Base-by-base conservation (phyloP, 257 asterid genomes). In the Solanum acaule region DNA sequence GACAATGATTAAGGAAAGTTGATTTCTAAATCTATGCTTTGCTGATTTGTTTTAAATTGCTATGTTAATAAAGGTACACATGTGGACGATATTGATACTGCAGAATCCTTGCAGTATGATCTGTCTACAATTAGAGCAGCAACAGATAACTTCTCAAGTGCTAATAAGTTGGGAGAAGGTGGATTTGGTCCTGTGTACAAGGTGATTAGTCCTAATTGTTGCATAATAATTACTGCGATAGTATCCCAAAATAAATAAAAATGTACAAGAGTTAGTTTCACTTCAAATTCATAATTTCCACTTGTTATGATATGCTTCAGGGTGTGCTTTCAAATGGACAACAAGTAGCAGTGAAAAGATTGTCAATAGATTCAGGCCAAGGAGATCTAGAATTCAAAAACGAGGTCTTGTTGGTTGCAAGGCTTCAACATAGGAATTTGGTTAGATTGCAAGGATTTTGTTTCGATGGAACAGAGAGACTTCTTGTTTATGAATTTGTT, bases 141-240 rank as follows among this genome's bases (percentile, higher is more conserved):
- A 42, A 88, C 90, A 68, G 23, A 71, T 37, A 78, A 86, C 82
- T 90, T 90, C 86, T 90, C 90, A 9, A 85, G 38, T 12, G 86
- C 65, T 37, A 88, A 88, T 38, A 86, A 86, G 46, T 37, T 86
- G 37, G 92, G 92, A n/a, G 9, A 79, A 22, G 89, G 89, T 35
- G 89, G 92, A 65, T 90, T 76, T 85, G 92, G 92, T 15, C 27
- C 67, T 6, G 92, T 90, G 29, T 88, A 86, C 86, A 82, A 87
- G 92, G 94, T 90, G 73, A 52, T 29, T 12, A 65, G 34, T 25
- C 73, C 0, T 65, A 65, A 25, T 11, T 11, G 18, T 65, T 65
- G 34, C 18, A 65, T 65, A 46, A 46, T 46, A 46, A 46, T 15
- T 46, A 46, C 16, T 15, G 59, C 20, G 20, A 14, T 46, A 5